Evolutionary conservation across 2,329 filamentous ascomycete species (phyloP).

Genomic region (Ophiostoma pallidulum): DNA sequence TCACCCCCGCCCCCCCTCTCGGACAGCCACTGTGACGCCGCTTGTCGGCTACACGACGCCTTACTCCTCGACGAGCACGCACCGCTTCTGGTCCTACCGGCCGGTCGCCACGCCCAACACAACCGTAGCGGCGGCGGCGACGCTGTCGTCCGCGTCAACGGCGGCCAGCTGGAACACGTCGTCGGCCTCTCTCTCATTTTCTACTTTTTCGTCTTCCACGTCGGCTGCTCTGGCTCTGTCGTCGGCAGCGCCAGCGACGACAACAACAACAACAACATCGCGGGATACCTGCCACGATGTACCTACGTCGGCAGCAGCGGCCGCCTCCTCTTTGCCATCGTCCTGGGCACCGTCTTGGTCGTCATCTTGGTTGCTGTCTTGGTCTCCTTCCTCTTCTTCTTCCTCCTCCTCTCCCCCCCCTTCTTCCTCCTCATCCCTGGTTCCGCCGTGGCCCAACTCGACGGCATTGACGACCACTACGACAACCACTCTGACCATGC

Average conservation of each 20-base stretch:
- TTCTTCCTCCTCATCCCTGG: background rate
- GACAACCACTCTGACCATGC: too few species aligned
- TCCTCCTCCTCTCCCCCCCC: background rate
- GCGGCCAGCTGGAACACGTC: background rate
- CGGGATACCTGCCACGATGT: background rate
- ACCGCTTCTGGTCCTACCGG: background rate
- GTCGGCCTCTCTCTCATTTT: background rate
- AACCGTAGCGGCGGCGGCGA: background rate
- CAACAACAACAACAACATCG: background rate
- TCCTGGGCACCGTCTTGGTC: background rate
- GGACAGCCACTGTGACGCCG: background rate
- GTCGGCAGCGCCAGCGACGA: background rate
- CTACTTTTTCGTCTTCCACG: background rate
- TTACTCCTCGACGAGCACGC: background rate
- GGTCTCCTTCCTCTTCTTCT: background rate
- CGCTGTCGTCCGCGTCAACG: background rate
- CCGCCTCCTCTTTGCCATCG: background rate
- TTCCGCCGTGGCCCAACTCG: conserved; percentile 4
- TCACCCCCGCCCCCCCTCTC: background rate
- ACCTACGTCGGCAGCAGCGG: background rate
- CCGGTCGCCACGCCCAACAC: background rate
- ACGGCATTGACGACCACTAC: background rate
- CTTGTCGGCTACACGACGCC: background rate
- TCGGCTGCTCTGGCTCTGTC: conserved; percentile 1
- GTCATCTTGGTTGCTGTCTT: background rate